Conservation (phyloP, 2,329 filamentous ascomycete species). For the Dactylonectria macrodidyma region DNA sequence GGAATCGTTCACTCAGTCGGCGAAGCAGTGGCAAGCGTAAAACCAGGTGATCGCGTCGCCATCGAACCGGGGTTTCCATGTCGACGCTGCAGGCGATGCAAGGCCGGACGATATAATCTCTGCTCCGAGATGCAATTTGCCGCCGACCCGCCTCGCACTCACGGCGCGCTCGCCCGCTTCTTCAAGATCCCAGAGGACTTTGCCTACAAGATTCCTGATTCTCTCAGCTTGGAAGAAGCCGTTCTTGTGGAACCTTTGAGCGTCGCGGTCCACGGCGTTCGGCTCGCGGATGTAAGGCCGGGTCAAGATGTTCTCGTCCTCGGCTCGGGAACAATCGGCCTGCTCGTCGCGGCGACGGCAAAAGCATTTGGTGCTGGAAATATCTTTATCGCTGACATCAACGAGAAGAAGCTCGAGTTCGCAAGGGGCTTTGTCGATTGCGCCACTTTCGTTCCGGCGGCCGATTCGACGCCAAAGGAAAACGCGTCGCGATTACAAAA, state of each 20-base stretch:
- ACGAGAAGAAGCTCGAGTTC: slow-evolving; percentile 37
- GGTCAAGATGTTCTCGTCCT: slow-evolving; percentile 88
- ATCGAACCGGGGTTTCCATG: slow-evolving; percentile 93
- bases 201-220: slow-evolving; percentile 88
- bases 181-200: slow-evolving; percentile 89
- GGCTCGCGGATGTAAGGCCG: slow-evolving; percentile 78
- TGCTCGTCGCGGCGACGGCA: slow-evolving; percentile 89
- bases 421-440: slow-evolving; percentile 33
- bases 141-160: slow-evolving; percentile 86
- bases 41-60: slow-evolving; percentile 86
- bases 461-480: slow-evolving; percentile 21
- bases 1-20: slow-evolving; percentile 83
- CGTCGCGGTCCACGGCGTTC: slow-evolving; percentile 87
- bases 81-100: slow-evolving; percentile 82
- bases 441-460: slow-evolving; percentile 1
- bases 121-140: slow-evolving; percentile 91
- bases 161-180: slow-evolving; percentile 90
- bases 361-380: slow-evolving; percentile 83
- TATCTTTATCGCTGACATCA: slow-evolving; percentile 41
- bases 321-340: slow-evolving; percentile 88
- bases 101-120: slow-evolving; percentile 88
- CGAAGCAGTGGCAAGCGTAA: slow-evolving; percentile 71
- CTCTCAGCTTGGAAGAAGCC: slow-evolving; percentile 85
- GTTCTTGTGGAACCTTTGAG: slow-evolving; percentile 90
- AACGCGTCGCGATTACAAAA: slow-evolving; percentile 28